Base-by-base conservation (phyloP, 2,329 filamentous ascomycete genomes). In the Hirsutella thompsonii region DNA sequence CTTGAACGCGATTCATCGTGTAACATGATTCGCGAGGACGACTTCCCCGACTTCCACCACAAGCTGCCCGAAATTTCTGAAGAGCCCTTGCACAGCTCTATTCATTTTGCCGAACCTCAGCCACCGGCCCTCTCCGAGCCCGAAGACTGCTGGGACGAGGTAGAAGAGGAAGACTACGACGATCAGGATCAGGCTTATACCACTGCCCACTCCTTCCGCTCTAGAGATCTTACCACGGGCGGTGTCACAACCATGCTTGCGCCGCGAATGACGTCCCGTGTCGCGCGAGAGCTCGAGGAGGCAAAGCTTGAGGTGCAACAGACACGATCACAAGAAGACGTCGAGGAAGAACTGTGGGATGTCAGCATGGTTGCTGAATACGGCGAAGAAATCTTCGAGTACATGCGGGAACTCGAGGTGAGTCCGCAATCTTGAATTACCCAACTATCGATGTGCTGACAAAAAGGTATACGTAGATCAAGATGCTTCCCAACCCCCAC, bases 361-460 rank as follows among this genome's bases (percentile, higher is more conserved):
- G 87, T 90, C 28, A 94, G 85, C 57, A 96, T 98, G 92, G 92
- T 96, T 39, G 84, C 89, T 10, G 90, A 96, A 57, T 98, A 98
- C 55, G 83, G 83, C 37, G 87, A 94, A 14, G 92, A 98, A 54
- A 96, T 98, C 51, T 95, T 96, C 54, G 71, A 76, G 20, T 94
- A 96, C 65, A 87, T 96, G 84, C 78, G 76, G 40, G 72, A 84
- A 43, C 79, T 94, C 39, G 92, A 98, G 80, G 85, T 88, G 65
- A 55, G 69, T 56, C n/a, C n/a, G n/a, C n/a, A n/a, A n/a, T n/a
- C n/a, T n/a, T n/a, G n/a, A n/a, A n/a, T n/a, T n/a, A n/a, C n/a
- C n/a, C n/a, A n/a, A n/a, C n/a, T n/a, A n/a, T n/a, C n/a, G n/a
- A n/a, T n/a, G n/a, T n/a, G n/a, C n/a, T n/a, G n/a, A n/a, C n/a